Conservation (phyloP, 2,329 filamentous ascomycete species). For the Fusarium miscanthi region DNA sequence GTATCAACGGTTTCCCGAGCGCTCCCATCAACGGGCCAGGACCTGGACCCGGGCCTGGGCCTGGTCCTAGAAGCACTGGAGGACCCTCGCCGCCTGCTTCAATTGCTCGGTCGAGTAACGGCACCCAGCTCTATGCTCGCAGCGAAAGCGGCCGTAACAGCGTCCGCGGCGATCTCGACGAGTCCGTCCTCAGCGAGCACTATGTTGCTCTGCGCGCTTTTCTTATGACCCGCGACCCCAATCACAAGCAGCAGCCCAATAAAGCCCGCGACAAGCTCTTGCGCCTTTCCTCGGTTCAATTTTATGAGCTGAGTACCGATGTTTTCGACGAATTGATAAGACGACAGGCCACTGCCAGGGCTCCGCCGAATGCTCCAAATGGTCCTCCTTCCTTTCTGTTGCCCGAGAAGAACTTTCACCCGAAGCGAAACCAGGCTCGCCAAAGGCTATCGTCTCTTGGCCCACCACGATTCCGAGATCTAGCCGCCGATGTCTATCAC, state of each 20-base stretch:
- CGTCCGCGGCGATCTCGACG: conserved; percentile 68
- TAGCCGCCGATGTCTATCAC: conserved; percentile 95
- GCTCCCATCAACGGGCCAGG: conserved; percentile 48
- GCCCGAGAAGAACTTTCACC: conserved; percentile 91
- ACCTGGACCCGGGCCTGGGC: conserved; percentile 58
- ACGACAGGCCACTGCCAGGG: conserved; percentile 75
- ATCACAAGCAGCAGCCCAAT: conserved; percentile 79
- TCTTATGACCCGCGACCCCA: conserved; percentile 81
- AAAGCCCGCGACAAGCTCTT: conserved; percentile 95
- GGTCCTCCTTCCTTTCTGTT: conserved; percentile 78
- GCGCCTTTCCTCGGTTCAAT: conserved; percentile 89
- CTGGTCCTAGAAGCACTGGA: conserved; percentile 66
- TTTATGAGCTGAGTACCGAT: conserved; percentile 97
- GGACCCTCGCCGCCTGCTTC: conserved; percentile 89
- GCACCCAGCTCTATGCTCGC: conserved; percentile 73
- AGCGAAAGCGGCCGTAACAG: conserved; percentile 73
- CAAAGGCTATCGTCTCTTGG: conserved; percentile 93
- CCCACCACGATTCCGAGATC: conserved; percentile 85
- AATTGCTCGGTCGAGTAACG: conserved; percentile 85
- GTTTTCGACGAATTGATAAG: conserved; percentile 95
- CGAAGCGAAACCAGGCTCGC: conserved; percentile 96
- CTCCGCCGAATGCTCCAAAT: conserved; percentile 63
- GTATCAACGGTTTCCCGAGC: conserved; percentile 69
- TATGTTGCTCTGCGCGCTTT: conserved; percentile 83
- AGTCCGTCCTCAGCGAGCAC: conserved; percentile 78